Evolutionary conservation across 176 grass and related monocot species (phyloP).

Genomic region (Eleusine indica): DNA sequence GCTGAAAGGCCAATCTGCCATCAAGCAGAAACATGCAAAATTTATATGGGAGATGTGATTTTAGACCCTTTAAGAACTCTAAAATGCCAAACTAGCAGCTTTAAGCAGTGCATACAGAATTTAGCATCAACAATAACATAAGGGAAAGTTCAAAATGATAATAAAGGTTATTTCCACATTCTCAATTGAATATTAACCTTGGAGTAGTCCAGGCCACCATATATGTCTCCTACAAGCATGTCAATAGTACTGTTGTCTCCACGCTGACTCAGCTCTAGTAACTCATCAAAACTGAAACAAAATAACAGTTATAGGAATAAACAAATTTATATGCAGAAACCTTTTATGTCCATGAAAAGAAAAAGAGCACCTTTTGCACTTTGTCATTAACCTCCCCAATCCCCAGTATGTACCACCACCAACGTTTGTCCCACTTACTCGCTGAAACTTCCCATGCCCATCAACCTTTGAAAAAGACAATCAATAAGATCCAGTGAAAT

Average conservation of each 20-base stretch:
- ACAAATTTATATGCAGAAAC: slow-evolving; percentile 29
- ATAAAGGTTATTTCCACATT: slow-evolving; percentile 16
- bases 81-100: slow-evolving; percentile 1
- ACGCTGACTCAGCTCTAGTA: slow-evolving; percentile 94
- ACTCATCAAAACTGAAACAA: slow-evolving; percentile 89
- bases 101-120: slow-evolving; percentile 24
- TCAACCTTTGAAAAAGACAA: slow-evolving; percentile 78
- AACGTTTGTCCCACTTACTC: slow-evolving; percentile 98
- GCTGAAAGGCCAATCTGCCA: slow-evolving; percentile 95
- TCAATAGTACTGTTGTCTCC: slow-evolving; percentile 93
- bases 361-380: slow-evolving; percentile 83
- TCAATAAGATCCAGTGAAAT: slow-evolving; percentile 29
- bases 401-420: slow-evolving; percentile 98
- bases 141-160: slow-evolving; percentile 23
- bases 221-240: slow-evolving; percentile 99
- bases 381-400: slow-evolving; percentile 90
- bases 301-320: slow-evolving; percentile 26
- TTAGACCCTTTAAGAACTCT: slow-evolving; percentile 4
- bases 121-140: neutral
- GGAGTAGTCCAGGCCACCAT: slow-evolving; percentile 94
- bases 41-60: slow-evolving; percentile 28
- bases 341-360: slow-evolving; percentile 22
- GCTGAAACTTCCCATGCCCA: slow-evolving; percentile 92
- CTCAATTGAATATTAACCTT: slow-evolving; percentile 61
- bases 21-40: slow-evolving; percentile 36